Percentiles rank a stretch among this genome's conserved stretches.
Evolutionary conservation across 169 alveolate genomes (phyloP).

Genomic region (Eimeria falciformis): DNA sequence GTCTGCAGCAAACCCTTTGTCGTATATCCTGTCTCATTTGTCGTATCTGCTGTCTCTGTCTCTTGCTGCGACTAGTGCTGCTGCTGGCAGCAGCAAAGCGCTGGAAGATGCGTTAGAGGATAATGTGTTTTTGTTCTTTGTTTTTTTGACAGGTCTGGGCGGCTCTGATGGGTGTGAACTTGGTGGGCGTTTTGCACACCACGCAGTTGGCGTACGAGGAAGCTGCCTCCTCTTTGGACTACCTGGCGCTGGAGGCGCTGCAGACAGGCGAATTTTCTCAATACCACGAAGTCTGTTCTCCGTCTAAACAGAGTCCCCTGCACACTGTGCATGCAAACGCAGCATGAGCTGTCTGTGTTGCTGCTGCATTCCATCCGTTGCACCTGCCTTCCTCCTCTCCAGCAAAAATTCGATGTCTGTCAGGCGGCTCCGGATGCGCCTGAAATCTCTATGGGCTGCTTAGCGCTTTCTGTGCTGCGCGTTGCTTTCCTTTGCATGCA

Average conservation of each 20-base stretch:
- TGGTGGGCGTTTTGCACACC: slow-evolving; percentile 22
- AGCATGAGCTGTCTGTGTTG: background rate
- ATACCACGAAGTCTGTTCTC: slow-evolving; percentile 50
- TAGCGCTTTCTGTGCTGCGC: background rate
- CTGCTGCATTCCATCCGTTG: background rate
- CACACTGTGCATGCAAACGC: background rate
- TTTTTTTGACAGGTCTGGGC: slow-evolving; percentile 67
- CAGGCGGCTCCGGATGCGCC: background rate
- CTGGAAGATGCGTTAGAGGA: background rate
- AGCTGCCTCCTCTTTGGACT: slow-evolving; percentile 52
- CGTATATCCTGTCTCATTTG: background rate
- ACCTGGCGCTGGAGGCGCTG: slow-evolving; percentile 57
- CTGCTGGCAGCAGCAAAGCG: background rate
- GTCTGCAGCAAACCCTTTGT: background rate
- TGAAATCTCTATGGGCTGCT: too few species aligned
- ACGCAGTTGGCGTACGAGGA: slow-evolving; percentile 24
- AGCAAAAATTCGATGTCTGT: background rate
- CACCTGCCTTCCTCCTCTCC: background rate
- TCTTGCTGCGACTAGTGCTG: slow-evolving; percentile 3
- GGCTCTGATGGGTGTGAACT: slow-evolving; percentile 60
- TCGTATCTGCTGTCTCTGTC: background rate
- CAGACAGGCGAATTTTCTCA: slow-evolving; percentile 31
- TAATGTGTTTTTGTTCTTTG: background rate
- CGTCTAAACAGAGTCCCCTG: background rate
- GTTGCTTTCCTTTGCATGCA: background rate